Conservation (phyloP, 1,139 yeast genomes). For the Schwanniomyces etchellsii region DNA sequence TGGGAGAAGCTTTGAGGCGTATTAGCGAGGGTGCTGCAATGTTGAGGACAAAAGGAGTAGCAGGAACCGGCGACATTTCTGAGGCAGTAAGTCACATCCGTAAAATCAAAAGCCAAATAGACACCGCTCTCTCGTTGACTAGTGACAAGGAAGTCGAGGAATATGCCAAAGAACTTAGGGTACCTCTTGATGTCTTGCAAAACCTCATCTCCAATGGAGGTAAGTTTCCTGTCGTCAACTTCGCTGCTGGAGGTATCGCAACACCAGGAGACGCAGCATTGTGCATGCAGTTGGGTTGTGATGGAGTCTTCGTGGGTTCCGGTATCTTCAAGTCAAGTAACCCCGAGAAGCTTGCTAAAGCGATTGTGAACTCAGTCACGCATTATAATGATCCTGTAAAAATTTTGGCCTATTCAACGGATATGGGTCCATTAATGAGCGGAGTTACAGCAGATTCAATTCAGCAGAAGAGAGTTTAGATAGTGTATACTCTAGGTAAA, state of each 20-base stretch:
- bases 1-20: constrained; percentile 82
- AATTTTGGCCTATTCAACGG: constrained; percentile 67
- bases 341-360: constrained; percentile 72
- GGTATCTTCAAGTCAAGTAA: constrained; percentile 77
- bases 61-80: constrained; percentile 84
- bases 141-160: constrained; percentile 41
- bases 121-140: constrained; percentile 36
- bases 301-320: constrained; percentile 88
- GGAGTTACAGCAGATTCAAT: constrained; percentile 52
- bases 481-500: neutral
- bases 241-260: constrained; percentile 90
- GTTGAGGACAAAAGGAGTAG: constrained; percentile 87
- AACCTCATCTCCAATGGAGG: constrained; percentile 50
- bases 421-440: constrained; percentile 72
- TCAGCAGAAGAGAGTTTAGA: constrained; percentile 27
- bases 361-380: constrained; percentile 79
- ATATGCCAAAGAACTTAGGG: constrained; percentile 57
- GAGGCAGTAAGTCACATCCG: constrained; percentile 81
- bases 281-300: constrained; percentile 88
- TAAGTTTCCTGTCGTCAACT: constrained; percentile 77
- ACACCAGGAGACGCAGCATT: constrained; percentile 88
- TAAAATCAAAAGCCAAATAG: constrained; percentile 53
- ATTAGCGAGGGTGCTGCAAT: constrained; percentile 83
- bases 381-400: constrained; percentile 61
- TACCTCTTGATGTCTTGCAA: constrained; percentile 50